Base-by-base conservation (phyloP, 176 grass and related monocot genomes). In the Poa pratensis region DNA sequence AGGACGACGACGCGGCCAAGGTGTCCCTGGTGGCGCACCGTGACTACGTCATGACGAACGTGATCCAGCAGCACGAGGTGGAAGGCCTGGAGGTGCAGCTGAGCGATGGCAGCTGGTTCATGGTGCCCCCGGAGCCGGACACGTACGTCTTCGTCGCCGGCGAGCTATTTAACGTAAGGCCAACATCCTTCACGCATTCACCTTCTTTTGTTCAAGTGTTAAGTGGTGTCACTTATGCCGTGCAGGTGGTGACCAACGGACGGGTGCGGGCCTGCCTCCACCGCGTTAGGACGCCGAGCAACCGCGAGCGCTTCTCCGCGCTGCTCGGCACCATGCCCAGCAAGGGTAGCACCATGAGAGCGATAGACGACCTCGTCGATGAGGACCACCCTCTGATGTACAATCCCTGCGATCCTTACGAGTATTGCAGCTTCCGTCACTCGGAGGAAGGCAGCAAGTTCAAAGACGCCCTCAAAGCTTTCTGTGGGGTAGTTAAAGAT, bases 1-100 rank as follows among this genome's bases (percentile, higher is more conserved):
- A 54, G 16, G n/a, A n/a, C n/a, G n/a, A n/a, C 9, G 22, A 60
- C 57, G 22, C 22, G 22, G n/a, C n/a, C 9, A 60, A 12, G 9
- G 57, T 60, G 60, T 28, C 22, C 24, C 24, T 63, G 24, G 2
- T 5, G 24, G 12, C 9, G 23, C 60, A 63, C 60, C 24, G 60
- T 6, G 60, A 63, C 60, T 26, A 63, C 60, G 24, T 1, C 0
- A 63, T 63, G 60, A 63, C 24, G 24, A 63, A 26, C 24, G 24
- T 28, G 12, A 63, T 63, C 60, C 24, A 27, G 60, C 60, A 63
- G 76, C 75, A 86, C 52, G 76, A 86, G n/a, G 76, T 86, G 22
- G 76, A 79, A 3, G 84, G 84, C 17, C 65, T 86, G 10, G 52
- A 80, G 64, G 53, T 80, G 49, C 52, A 39, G 76, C 28, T 5